Base-by-base conservation (phyloP, 2,329 filamentous ascomycete species). In the Paraconiothyrium brasiliense region DNA sequence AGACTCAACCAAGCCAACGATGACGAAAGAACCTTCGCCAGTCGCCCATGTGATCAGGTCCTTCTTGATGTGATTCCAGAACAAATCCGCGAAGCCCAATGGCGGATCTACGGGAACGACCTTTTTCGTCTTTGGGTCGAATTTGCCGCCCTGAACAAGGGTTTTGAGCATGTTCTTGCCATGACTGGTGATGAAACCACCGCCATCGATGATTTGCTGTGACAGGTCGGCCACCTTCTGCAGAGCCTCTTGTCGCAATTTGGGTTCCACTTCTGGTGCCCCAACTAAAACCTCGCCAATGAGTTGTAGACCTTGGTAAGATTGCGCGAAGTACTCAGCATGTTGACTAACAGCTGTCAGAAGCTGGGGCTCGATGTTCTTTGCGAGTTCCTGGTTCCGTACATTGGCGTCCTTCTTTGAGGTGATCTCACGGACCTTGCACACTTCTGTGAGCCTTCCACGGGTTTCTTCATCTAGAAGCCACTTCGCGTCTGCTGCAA, bases 131-230 rank as follows among this genome's bases (percentile, higher is more conserved):
- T 85, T 85, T 63, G 88, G 87, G 79, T 98, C 93, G 75, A 92
- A 99, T 60, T 89, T 89, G 30, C 96, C 95, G 46, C 95, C 95
- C 58, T 93, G 90, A 27, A 97, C 93, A 8, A 99, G 86, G 0
- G 91, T 91, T 82, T 97, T 97, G 71, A 98, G 86, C 89, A 97
- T 91, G 61, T 93, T 90, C 92, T 93, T 44, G 89, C 91, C 69
- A 84, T 41, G 86, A 85, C 70, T 86, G 83, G 30, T 88, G 86
- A 58, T 70, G 50, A 69, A 67, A 32, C 70, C 68, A 2, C 64
- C 68, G 13, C 67, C 63, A 34, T 76, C 73, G 20, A 78, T 65
- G 10, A 78, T 76, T 27, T 71, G 70, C 24, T 71, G 72, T 20
- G 74, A 67, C 4, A 85, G 72, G 9, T 76, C 71, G 0, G 86